Conservation (phyloP, 495 filamentous ascomycete genomes). For the Collariella sp. region DNA sequence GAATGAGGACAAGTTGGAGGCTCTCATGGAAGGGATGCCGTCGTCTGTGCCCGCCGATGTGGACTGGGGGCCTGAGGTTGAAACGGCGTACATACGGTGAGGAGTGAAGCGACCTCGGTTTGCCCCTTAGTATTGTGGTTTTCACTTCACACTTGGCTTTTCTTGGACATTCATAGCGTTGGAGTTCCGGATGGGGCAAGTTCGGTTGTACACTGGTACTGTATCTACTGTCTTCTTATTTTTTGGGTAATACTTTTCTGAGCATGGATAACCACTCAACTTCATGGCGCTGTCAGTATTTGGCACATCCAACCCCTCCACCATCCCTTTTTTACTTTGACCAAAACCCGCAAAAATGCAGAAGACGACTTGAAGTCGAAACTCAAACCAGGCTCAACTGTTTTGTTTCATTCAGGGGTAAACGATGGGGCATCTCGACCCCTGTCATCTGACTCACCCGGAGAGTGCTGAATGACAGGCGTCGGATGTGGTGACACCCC, state of each 20-base stretch:
- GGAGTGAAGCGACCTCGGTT: neutral
- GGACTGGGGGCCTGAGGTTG: conserved; percentile 35
- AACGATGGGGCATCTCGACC: too few relatives aligned
- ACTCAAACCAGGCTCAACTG: too few relatives aligned
- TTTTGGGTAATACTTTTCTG: neutral
- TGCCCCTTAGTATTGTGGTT: neutral
- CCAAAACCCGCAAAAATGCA: too few relatives aligned
- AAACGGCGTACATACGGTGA: neutral
- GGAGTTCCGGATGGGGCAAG: conserved; percentile 3
- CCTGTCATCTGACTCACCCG: conserved; percentile 12
- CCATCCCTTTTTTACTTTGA: too few relatives aligned
- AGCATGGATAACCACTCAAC: neutral
- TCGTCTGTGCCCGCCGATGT: conserved; percentile 19
- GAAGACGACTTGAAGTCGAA: too few relatives aligned
- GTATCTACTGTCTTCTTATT: neutral
- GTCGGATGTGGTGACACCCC: neutral
- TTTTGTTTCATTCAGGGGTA: too few relatives aligned
- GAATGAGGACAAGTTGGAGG: conserved; percentile 44
- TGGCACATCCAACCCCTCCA: too few relatives aligned
- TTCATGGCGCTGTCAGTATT: neutral
- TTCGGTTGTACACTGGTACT: neutral
- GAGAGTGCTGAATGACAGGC: neutral
- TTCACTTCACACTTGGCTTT: neutral
- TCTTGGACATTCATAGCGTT: conserved; percentile 10
- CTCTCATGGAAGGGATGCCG: conserved; percentile 37